These are phyloP conservation scores for Jacaranda copaia DNA, from an alignment of 257 asterid genomes.

Conservation along the genomic window DNA sequence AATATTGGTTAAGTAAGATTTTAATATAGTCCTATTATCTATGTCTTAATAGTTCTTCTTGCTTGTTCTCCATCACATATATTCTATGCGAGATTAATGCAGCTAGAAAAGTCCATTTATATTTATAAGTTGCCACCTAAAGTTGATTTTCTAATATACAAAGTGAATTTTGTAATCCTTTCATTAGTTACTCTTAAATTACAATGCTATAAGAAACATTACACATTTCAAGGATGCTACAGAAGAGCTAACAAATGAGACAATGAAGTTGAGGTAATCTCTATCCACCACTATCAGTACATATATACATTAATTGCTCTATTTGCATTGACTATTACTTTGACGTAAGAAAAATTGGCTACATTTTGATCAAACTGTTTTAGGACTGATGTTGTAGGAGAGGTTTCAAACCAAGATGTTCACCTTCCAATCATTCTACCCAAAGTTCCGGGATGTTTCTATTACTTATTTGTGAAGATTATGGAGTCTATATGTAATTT, in stretches of 20 bases:
- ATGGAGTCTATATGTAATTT: too few species aligned
- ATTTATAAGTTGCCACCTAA: not conserved
- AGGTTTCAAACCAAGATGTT: constrained; percentile 75
- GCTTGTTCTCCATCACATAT: too few species aligned
- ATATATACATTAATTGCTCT: not conserved
- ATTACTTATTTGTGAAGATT: constrained; percentile 82
- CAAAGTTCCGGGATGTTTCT: constrained; percentile 87
- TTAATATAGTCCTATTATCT: too few species aligned
- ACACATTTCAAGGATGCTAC: constrained; percentile 65
- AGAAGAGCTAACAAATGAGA: constrained; percentile 62
- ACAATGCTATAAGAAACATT: constrained; percentile 65
- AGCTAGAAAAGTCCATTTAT: not conserved
- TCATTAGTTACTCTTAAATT: constrained; percentile 74
- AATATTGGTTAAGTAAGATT: constrained; percentile 70
- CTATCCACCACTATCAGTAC: not conserved
- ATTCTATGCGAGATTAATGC: too few species aligned
- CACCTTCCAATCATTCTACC: constrained; percentile 77
- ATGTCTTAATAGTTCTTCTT: too few species aligned
- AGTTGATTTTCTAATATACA: too few species aligned
- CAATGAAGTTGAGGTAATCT: constrained; percentile 68
- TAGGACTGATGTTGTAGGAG: constrained; percentile 66
- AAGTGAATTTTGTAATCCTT: constrained; percentile 5
- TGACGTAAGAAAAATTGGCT: not conserved
- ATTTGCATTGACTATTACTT: not conserved
- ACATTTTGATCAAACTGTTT: not conserved